Evolutionary conservation across 345 rosid genomes (phyloP).

Genomic region (Boechera stricta): DNA sequence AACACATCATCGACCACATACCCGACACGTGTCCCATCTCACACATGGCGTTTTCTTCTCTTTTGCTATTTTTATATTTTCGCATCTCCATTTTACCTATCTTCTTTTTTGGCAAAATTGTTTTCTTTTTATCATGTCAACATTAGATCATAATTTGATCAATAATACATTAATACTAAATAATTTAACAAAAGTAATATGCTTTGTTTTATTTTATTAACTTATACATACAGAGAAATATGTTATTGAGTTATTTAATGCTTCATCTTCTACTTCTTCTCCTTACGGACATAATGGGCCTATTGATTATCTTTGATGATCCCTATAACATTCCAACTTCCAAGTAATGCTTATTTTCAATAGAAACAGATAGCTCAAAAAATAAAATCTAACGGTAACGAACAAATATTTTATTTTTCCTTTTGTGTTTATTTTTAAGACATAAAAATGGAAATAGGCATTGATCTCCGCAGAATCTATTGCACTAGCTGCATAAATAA

Average conservation of each 20-base stretch:
- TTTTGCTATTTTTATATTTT: neutral
- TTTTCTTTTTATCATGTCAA: too few relatives aligned
- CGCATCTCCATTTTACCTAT: neutral
- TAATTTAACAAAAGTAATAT: too few relatives aligned
- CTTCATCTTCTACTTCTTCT: neutral
- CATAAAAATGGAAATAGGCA: slow-evolving; percentile 23
- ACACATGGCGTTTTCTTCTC: slow-evolving; percentile 43
- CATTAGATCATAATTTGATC: too few relatives aligned
- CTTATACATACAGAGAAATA: too few relatives aligned
- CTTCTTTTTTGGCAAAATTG: neutral
- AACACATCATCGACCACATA: slow-evolving; percentile 36
- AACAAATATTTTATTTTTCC: neutral
- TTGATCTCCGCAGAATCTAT: slow-evolving; percentile 38
- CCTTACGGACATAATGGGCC: slow-evolving; percentile 30
- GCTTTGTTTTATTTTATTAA: too few relatives aligned
- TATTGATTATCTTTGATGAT: slow-evolving; percentile 31
- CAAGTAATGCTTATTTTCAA: slow-evolving; percentile 26
- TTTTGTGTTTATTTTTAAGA: neutral
- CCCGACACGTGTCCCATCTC: slow-evolving; percentile 46
- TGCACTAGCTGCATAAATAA: neutral
- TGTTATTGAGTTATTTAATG: neutral
- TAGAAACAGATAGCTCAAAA: neutral
- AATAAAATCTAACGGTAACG: slow-evolving; percentile 19
- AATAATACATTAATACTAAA: too few relatives aligned
- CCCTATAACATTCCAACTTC: slow-evolving; percentile 35